Base-by-base conservation (phyloP, 2,329 filamentous ascomycete genomes). In the Zelopaecilomyces penicillatus region DNA sequence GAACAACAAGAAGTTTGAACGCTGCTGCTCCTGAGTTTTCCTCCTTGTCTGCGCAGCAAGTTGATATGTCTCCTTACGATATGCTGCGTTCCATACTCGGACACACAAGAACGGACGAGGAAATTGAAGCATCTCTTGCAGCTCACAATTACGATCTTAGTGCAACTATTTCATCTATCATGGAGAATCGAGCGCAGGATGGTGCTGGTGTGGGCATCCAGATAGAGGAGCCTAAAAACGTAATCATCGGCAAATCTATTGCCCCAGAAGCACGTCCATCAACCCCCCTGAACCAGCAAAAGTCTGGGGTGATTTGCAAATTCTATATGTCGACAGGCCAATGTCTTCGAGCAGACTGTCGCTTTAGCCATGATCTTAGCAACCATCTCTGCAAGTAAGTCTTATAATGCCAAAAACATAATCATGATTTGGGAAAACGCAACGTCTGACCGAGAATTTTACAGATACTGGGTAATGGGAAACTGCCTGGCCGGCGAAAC, bases 381-480 rank as follows among this genome's bases (percentile, higher is more conserved):
- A 94, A 87, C 59, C 93, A 96, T 58, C 78, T 98, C 50, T 98
- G 93, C 90, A 97, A 97, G 87, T 94, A 73, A 76, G 87, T 84
- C 10, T 28, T 30, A 36, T 11, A 39, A 28, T 5, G 12, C 7
- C 32, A 2, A 4, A 31, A 8, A 31, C 39, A 6, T n/a, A 5
- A 31, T 9, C 32, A 34, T 34, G 32, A 7, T 32, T 4, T 12
- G 5, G 5, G 7, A 10, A 35, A 26, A 29, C 10, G 12, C 30
- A 12, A 31, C 6, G 7, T 19, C 19, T 19, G 26, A 42, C 33
- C 38, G 41, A 39, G 6, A 28, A 30, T 46, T 43, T 44, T 59
- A 37, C 57, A 93, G 87, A 62, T 97, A 97, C 63, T 98, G 90
- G 87, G 76, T 98, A 43, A 88, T 88, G 69, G 93, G 93, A 2